A percentile compares a stretch with the other conserved stretches of the same genome.
Conservation (phyloP, 2,329 filamentous ascomycete species). For the Berkeleyomyces rouxiae region DNA sequence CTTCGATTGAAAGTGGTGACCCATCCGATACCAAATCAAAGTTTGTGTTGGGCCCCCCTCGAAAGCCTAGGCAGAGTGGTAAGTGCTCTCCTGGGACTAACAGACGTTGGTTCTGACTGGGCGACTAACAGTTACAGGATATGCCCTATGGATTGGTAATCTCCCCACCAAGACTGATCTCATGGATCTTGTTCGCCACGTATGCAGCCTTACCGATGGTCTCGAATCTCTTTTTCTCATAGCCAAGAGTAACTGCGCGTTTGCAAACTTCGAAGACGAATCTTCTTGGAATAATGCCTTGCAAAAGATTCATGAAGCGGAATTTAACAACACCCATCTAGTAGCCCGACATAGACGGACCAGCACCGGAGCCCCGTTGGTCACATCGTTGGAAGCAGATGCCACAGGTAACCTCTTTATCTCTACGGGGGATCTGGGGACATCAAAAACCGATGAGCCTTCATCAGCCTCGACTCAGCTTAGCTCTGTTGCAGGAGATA, state of each 20-base stretch:
- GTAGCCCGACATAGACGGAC: slow-evolving; percentile 64
- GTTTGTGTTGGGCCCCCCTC: slow-evolving; percentile 5
- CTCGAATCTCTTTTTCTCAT: slow-evolving; percentile 88
- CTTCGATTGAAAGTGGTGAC: background rate
- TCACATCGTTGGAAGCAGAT: background rate
- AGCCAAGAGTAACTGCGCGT: slow-evolving; percentile 92
- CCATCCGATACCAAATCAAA: background rate
- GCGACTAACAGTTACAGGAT: slow-evolving; percentile 34
- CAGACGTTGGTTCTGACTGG: background rate
- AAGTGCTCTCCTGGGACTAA: background rate
- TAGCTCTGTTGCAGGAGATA: background rate
- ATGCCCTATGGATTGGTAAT: slow-evolving; percentile 93
- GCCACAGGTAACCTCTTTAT: background rate
- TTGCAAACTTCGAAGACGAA: slow-evolving; percentile 86
- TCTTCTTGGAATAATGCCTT: slow-evolving; percentile 59
- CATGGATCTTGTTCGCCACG: slow-evolving; percentile 75
- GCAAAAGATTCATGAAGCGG: slow-evolving; percentile 74
- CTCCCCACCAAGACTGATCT: slow-evolving; percentile 70
- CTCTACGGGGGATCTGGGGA: background rate
- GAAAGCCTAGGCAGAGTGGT: slow-evolving; percentile 8
- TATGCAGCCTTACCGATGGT: slow-evolving; percentile 60
- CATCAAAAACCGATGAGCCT: background rate
- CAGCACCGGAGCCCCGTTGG: slow-evolving; percentile 10
- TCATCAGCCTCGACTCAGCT: background rate
- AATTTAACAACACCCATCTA: slow-evolving; percentile 69